Evolutionary conservation across 1,284 basidiomycete genomes (phyloP).

Genomic region (Sanghuangporus baumii): DNA sequence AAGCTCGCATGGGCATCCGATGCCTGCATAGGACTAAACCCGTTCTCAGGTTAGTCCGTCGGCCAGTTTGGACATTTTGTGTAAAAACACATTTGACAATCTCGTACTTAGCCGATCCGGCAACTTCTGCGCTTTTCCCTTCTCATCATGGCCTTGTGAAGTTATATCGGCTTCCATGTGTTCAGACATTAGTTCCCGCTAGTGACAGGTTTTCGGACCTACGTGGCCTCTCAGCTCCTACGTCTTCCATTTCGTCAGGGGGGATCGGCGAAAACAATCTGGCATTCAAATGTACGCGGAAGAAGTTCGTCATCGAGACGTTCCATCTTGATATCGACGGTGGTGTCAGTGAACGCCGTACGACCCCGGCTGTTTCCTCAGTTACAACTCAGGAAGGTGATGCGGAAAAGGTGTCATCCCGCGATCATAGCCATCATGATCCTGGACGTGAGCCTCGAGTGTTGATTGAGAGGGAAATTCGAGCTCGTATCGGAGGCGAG

Average conservation of each 20-base stretch:
- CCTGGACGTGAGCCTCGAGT: neutral
- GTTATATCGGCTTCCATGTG: slow-evolving; percentile 67
- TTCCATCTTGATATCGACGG: slow-evolving; percentile 92
- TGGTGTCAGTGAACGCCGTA: slow-evolving; percentile 81
- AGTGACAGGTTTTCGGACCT: slow-evolving; percentile 74
- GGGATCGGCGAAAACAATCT: slow-evolving; percentile 89
- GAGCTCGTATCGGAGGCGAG: neutral
- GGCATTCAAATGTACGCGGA: slow-evolving; percentile 89
- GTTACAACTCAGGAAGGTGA: slow-evolving; percentile 23
- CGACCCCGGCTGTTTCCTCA: slow-evolving; percentile 41
- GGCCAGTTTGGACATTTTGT: neutral
- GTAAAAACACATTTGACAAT: neutral
- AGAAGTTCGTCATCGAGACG: slow-evolving; percentile 85
- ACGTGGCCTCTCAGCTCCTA: slow-evolving; percentile 52
- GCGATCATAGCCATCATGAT: neutral
- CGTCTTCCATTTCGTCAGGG: slow-evolving; percentile 40
- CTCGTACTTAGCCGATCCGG: slow-evolving; percentile 52
- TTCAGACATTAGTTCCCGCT: slow-evolving; percentile 62
- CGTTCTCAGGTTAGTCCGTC: slow-evolving; percentile 48
- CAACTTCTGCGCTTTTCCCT: slow-evolving; percentile 64
- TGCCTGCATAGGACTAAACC: slow-evolving; percentile 65
- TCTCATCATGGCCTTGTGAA: slow-evolving; percentile 80
- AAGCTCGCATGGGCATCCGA: slow-evolving; percentile 80
- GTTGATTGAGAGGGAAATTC: neutral
- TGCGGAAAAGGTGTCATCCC: slow-evolving; percentile 17